Conservation (phyloP, 108 stramenopile genomes). For the Pseudonitzschia delicatissima region DNA sequence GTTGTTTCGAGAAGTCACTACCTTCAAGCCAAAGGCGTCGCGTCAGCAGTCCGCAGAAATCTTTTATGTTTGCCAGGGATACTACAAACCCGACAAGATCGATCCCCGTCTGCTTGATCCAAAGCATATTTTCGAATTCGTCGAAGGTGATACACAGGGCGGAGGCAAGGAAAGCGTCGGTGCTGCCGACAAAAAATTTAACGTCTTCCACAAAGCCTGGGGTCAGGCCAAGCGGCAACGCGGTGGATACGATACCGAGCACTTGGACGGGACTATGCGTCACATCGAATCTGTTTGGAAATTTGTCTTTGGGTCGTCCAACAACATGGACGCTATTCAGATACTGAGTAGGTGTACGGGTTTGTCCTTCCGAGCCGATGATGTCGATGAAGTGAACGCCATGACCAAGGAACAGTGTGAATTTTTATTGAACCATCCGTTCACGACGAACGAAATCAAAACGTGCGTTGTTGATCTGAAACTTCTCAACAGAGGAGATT, state of each 20-base stretch:
- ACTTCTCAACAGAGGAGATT: slow-evolving; percentile 96
- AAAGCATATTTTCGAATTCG: slow-evolving; percentile 90
- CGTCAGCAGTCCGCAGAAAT: slow-evolving; percentile 96
- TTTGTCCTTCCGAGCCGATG: slow-evolving; percentile 68
- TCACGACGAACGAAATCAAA: slow-evolving; percentile 87
- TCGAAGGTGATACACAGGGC: slow-evolving; percentile 79
- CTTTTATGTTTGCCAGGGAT: slow-evolving; percentile 92
- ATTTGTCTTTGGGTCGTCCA: slow-evolving; percentile 67
- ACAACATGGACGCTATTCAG: slow-evolving; percentile 86
- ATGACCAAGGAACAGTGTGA: slow-evolving; percentile 34
- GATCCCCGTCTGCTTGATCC: slow-evolving; percentile 97
- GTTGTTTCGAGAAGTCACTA: slow-evolving; percentile 86
- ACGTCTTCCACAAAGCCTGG: slow-evolving; percentile 94
- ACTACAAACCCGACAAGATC: slow-evolving; percentile 89
- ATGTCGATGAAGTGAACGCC: slow-evolving; percentile 20
- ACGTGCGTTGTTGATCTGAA: slow-evolving; percentile 86
- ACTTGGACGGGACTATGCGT: slow-evolving; percentile 78
- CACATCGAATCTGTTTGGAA: slow-evolving; percentile 68
- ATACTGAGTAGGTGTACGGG: slow-evolving; percentile 87
- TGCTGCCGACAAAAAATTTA: slow-evolving; percentile 39
- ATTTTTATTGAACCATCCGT: slow-evolving; percentile 72
- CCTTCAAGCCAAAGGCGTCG: slow-evolving; percentile 93
- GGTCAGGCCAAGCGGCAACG: slow-evolving; percentile 80
- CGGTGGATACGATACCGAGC: slow-evolving; percentile 90
- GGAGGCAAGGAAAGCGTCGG: slow-evolving; percentile 11